These are phyloP conservation scores for Geotrichum carabidarum DNA, from an alignment of 1,139 yeast genomes.

Conservation along the genomic window DNA sequence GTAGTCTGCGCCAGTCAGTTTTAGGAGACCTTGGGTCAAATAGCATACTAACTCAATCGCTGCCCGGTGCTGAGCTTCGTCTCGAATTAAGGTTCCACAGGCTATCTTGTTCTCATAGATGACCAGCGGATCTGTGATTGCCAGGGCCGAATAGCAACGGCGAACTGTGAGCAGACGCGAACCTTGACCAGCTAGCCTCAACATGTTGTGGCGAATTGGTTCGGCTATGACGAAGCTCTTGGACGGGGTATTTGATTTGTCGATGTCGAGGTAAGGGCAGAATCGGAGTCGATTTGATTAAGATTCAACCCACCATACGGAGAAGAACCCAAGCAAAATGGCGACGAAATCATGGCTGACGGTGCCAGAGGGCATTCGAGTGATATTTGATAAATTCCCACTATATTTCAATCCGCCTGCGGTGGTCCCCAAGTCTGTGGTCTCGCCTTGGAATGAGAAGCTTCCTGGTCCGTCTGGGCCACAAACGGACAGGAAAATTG, in stretches of 20 bases:
- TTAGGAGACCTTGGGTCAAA: neutral
- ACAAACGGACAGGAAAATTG: neutral
- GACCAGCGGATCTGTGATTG: constrained; percentile 60
- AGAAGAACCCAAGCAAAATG: neutral
- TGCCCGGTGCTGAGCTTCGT: constrained; percentile 56
- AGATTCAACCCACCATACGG: neutral
- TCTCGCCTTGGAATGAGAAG: constrained; percentile 10
- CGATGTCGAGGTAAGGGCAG: constrained; percentile 1
- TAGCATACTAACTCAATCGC: constrained; percentile 45
- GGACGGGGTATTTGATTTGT: neutral
- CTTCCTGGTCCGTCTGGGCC: constrained; percentile 1
- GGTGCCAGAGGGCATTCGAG: constrained; percentile 44
- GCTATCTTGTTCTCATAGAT: constrained; percentile 53
- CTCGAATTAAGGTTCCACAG: constrained; percentile 49
- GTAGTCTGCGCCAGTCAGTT: constrained; percentile 37
- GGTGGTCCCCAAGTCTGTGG: constrained; percentile 6
- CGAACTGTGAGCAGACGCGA: neutral
- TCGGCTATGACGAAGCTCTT: neutral
- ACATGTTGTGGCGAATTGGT: neutral
- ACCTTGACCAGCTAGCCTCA: constrained; percentile 3
- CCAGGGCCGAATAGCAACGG: constrained; percentile 26
- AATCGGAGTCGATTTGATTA: neutral
- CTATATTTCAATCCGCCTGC: constrained; percentile 39
- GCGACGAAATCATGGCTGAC: constrained; percentile 23
- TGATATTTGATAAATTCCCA: constrained; percentile 50